Base-by-base conservation (phyloP, 2,329 filamentous ascomycete species). In the Calonectria pseudoreteaudii region DNA sequence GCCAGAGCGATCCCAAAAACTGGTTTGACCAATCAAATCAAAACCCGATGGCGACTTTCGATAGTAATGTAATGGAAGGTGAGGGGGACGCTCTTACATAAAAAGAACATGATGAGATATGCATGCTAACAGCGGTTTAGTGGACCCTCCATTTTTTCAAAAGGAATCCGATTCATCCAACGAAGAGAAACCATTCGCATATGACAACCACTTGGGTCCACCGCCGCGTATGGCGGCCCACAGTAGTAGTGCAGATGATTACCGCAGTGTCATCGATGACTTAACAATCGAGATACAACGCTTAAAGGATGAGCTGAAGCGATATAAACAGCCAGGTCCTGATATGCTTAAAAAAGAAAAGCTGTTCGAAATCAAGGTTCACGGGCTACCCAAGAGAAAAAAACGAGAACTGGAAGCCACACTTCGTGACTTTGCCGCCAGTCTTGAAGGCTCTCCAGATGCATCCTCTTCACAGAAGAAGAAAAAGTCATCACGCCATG, bases 221-320 rank as follows among this genome's bases (percentile, higher is more conserved):
- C 77, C 84, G 0, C 83, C 82, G 10, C 83, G 84, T 5, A 79
- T 80, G 0, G 72, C 81, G 47, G 85, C 85, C 3, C 90, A 84
- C 26, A 90, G 85, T 80, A 94, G 91, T 80, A 93, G 92, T 66
- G 91, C 90, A 34, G 94, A 94, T 71, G 94, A 96, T 70, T 96
- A 92, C 74, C 89, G 95, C 60, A 93, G 93, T 77, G 94, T 98
- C 20, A 97, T 98, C 62, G 95, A 98, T 79, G 95, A 98, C 81
- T 84, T 98, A 72, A 98, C 95, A 0, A 87, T 98, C 31, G 93
- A 95, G 81, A 97, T 97, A 81, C 94, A 95, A 82, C 93, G 91
- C 66, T 83, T 97, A 74, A 95, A 93, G 84, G 92, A 93, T 77
- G 91, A 92, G 79, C 80, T 97, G 69, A 93, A 91, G 79, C 92